Conservation (phyloP, 495 filamentous ascomycete species). For the Chaetomium fimeti region DNA sequence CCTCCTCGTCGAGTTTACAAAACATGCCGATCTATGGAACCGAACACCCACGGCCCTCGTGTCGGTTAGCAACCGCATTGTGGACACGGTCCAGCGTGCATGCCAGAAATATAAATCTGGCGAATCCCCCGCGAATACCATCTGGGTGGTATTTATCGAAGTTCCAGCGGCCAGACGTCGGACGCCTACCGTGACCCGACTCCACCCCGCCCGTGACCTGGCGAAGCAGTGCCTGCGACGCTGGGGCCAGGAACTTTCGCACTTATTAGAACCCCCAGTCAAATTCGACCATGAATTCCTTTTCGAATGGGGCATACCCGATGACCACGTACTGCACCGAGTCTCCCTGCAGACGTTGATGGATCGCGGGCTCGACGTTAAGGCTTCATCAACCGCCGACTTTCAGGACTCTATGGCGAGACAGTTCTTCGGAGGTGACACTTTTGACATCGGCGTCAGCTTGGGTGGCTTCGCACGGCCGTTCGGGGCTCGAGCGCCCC, state of each 20-base stretch:
- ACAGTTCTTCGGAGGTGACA: neutral
- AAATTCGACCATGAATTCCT: neutral
- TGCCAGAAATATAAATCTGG: neutral
- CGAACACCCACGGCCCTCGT: neutral
- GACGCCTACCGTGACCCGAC: neutral
- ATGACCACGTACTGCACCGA: neutral
- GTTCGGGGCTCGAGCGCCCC: neutral
- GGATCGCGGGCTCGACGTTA: neutral
- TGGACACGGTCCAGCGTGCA: neutral
- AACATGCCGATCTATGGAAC: neutral
- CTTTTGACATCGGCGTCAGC: neutral
- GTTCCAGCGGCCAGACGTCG: neutral
- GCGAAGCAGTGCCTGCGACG: neutral
- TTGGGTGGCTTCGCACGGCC: neutral
- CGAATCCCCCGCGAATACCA: neutral
- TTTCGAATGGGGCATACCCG: slow-evolving; percentile 6
- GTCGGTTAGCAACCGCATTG: slow-evolving; percentile 5
- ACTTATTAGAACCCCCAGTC: neutral
- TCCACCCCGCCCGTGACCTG: neutral
- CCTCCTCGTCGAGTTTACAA: neutral
- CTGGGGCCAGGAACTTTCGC: neutral
- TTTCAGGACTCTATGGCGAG: neutral
- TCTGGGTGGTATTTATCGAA: slow-evolving; percentile 4
- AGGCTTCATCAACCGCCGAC: neutral
- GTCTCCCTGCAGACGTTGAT: slow-evolving; percentile 5